These are phyloP conservation scores for Solanum hybrid DNA, from an alignment of 305 asterid species.

Conservation along the genomic window DNA sequence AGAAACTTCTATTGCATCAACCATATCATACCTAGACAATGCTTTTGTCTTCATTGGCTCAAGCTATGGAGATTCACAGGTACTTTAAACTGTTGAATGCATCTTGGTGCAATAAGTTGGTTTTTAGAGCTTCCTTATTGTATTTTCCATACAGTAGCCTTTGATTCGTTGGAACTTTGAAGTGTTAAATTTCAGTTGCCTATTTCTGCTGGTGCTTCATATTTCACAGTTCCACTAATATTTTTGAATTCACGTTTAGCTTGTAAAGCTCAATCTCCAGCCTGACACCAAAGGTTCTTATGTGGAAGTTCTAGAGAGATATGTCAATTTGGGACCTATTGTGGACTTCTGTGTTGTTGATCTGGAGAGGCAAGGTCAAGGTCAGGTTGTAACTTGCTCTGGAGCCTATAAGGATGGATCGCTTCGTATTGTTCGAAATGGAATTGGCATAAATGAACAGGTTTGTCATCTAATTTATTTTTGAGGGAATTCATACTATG, in stretches of 20 bases:
- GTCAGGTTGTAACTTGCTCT: slow-evolving; percentile 97
- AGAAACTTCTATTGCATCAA: slow-evolving; percentile 90
- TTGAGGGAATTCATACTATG: neutral
- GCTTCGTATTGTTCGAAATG: slow-evolving; percentile 89
- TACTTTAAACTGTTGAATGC: slow-evolving; percentile 13
- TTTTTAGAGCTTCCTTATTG: neutral
- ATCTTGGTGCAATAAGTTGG: neutral
- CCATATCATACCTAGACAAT: slow-evolving; percentile 91
- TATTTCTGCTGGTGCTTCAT: neutral
- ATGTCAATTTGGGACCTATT: slow-evolving; percentile 93
- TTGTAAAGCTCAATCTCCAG: slow-evolving; percentile 80
- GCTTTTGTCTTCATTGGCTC: slow-evolving; percentile 92
- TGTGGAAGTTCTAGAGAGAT: slow-evolving; percentile 91
- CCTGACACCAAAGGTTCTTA: slow-evolving; percentile 88
- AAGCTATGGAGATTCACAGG: slow-evolving; percentile 99
- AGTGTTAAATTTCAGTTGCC: neutral
- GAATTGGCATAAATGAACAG: slow-evolving; percentile 97
- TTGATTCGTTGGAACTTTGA: neutral
- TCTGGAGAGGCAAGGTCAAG: slow-evolving; percentile 98
- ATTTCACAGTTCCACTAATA: neutral
- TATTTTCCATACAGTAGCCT: neutral
- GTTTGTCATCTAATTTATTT: slow-evolving; percentile 18
- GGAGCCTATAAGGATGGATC: slow-evolving; percentile 98
- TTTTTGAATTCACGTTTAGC: slow-evolving; percentile 33
- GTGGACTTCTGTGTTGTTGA: slow-evolving; percentile 98